Conservation (phyloP, 768 basidiomycete genomes). For the Mycena leptocephala region DNA sequence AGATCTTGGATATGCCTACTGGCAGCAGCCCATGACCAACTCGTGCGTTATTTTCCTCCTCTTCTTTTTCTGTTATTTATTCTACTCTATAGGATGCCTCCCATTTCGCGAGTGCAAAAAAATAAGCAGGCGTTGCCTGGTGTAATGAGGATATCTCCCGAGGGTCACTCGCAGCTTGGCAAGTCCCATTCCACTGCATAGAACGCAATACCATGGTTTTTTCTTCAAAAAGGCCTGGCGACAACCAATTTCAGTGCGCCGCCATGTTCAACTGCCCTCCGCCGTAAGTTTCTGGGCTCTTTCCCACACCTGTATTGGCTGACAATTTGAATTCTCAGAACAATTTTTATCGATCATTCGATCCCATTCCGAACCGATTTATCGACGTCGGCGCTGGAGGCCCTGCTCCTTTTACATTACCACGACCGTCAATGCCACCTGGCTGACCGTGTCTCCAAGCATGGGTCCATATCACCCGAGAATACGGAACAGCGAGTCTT, state of each 20-base stretch:
- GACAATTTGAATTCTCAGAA: too few species aligned
- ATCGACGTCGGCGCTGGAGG: constrained; percentile 78
- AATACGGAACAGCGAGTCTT: constrained; percentile 70
- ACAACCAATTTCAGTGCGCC: constrained; percentile 74
- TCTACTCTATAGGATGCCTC: constrained; percentile 63
- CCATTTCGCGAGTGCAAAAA: constrained; percentile 65
- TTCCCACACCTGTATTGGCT: constrained; percentile 59
- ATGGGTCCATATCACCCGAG: constrained; percentile 65
- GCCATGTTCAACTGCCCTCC: constrained; percentile 56
- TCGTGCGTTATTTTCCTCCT: constrained; percentile 54
- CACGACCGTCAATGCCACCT: constrained; percentile 63
- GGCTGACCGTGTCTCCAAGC: constrained; percentile 65
- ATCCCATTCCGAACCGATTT: constrained; percentile 67
- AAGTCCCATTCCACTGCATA: constrained; percentile 8
- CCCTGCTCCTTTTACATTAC: constrained; percentile 71
- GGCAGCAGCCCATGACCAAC: constrained; percentile 82
- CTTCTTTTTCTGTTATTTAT: background rate
- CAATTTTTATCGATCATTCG: constrained; percentile 70
- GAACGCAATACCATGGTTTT: background rate
- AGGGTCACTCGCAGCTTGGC: constrained; percentile 79
- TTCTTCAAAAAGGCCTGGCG: constrained; percentile 77
- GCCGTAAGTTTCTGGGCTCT: constrained; percentile 40
- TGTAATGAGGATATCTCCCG: constrained; percentile 75
- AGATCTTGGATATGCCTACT: constrained; percentile 77
- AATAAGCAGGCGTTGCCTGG: constrained; percentile 73